These are phyloP conservation scores for Fusarium mexicanum DNA, from an alignment of 2,329 filamentous ascomycete species.

Conservation along the genomic window DNA sequence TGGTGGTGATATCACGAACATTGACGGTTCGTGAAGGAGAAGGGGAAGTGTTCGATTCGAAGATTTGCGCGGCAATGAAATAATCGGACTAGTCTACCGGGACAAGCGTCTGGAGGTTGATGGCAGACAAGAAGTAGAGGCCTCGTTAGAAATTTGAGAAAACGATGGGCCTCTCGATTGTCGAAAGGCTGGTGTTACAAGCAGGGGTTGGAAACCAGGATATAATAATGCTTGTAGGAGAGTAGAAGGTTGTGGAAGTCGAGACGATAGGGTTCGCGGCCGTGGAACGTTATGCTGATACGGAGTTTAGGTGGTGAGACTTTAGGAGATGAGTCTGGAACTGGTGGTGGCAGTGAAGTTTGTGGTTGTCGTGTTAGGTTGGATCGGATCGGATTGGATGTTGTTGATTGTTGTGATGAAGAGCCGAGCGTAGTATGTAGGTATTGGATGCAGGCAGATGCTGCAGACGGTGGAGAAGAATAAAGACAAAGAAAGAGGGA, in stretches of 20 bases:
- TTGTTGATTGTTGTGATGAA: conserved; percentile 22
- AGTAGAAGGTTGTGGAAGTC: conserved; percentile 20
- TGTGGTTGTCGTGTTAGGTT: background rate
- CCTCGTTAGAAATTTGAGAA: conserved; percentile 16
- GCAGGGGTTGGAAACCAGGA: conserved; percentile 37
- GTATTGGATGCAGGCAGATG: background rate
- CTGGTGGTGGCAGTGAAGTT: conserved; percentile 5
- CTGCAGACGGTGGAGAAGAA: background rate
- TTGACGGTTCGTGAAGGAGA: conserved; percentile 18
- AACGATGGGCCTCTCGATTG: conserved; percentile 23
- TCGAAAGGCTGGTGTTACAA: conserved; percentile 33
- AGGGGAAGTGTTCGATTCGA: background rate
- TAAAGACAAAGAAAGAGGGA: background rate
- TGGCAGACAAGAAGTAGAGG: conserved; percentile 9
- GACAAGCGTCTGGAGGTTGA: background rate
- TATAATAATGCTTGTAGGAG: conserved; percentile 21
- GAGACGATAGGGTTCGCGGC: background rate
- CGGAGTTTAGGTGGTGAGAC: conserved; percentile 26
- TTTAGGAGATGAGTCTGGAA: conserved; percentile 24
- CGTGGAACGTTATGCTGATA: conserved; percentile 20
- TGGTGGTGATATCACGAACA: conserved; percentile 31
- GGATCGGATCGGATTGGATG: conserved; percentile 8
- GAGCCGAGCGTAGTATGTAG: background rate
- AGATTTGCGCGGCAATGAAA: conserved; percentile 2
- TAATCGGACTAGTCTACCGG: background rate